Conservation (phyloP, 2,329 filamentous ascomycete genomes). For the Calonectria fujianensis region DNA sequence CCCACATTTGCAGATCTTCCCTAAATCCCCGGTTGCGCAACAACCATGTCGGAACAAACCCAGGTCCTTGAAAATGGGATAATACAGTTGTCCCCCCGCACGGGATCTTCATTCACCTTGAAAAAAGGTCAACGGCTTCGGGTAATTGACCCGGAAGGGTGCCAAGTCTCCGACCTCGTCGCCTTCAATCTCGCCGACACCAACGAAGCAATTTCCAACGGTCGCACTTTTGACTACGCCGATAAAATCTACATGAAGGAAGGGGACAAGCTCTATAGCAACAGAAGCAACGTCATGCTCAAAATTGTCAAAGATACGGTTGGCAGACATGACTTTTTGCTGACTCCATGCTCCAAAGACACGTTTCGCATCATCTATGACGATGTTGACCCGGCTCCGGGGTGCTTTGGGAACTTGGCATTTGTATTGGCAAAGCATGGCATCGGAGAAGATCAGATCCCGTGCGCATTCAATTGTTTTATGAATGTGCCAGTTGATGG, state of each 20-base stretch:
- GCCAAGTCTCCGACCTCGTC: slow-evolving; percentile 26
- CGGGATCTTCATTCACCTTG: slow-evolving; percentile 1
- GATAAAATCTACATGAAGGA: slow-evolving; percentile 23
- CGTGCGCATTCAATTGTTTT: slow-evolving; percentile 32
- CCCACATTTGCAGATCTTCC: not conserved
- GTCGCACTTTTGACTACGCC: slow-evolving; percentile 27
- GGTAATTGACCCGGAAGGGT: slow-evolving; percentile 16
- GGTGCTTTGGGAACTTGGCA: slow-evolving; percentile 29
- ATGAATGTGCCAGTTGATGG: slow-evolving; percentile 29
- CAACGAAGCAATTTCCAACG: slow-evolving; percentile 24
- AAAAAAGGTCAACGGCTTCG: slow-evolving; percentile 16
- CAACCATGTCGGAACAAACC: slow-evolving; percentile 24
- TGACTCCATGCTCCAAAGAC: slow-evolving; percentile 28
- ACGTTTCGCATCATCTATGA: slow-evolving; percentile 32
- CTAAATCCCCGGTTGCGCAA: not conserved
- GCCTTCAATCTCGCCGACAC: slow-evolving; percentile 9
- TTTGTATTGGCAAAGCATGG: slow-evolving; percentile 15
- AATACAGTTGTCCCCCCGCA: slow-evolving; percentile 1
- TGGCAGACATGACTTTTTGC: slow-evolving; percentile 20
- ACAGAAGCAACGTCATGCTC: slow-evolving; percentile 29
- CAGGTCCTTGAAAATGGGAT: slow-evolving; percentile 8
- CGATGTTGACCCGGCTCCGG: slow-evolving; percentile 22
- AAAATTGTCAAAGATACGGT: slow-evolving; percentile 21
- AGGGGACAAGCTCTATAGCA: slow-evolving; percentile 13
- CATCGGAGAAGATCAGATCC: slow-evolving; percentile 12